Evolutionary conservation across 1,139 yeast genomes (phyloP).

Genomic region (Candida tunisiensis): DNA sequence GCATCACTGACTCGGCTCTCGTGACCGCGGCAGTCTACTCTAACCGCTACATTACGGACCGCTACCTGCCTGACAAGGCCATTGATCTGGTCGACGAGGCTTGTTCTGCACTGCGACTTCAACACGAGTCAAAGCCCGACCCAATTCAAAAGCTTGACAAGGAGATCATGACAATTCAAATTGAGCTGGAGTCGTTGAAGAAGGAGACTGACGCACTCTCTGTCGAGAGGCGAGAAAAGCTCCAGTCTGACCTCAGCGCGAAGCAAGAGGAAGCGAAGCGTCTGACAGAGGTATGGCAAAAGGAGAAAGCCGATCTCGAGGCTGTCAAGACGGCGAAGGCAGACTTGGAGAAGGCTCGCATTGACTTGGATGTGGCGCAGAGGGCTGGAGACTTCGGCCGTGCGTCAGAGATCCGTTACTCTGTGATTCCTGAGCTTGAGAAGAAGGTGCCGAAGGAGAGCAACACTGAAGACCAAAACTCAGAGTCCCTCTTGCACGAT

Average conservation of each 20-base stretch:
- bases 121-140: slow-evolving; percentile 96
- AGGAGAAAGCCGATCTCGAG: slow-evolving; percentile 85
- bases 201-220: slow-evolving; percentile 89
- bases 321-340: slow-evolving; percentile 78
- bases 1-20: slow-evolving; percentile 87
- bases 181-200: slow-evolving; percentile 92
- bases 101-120: slow-evolving; percentile 96
- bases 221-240: too few species aligned
- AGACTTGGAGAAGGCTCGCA: slow-evolving; percentile 81
- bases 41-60: slow-evolving; percentile 82
- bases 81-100: slow-evolving; percentile 94
- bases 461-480: slow-evolving; percentile 49
- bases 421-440: slow-evolving; percentile 89
- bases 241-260: too few species aligned
- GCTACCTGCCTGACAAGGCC: slow-evolving; percentile 95
- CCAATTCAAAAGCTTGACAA: slow-evolving; percentile 89
- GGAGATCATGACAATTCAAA: slow-evolving; percentile 77
- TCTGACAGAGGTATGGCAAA: too few species aligned
- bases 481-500: slow-evolving; percentile 59
- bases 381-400: slow-evolving; percentile 91
- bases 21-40: slow-evolving; percentile 95
- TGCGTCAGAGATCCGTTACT: slow-evolving; percentile 88
- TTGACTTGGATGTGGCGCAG: slow-evolving; percentile 90
- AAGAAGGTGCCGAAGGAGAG: slow-evolving; percentile 65
- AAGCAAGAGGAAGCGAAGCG: slow-evolving; percentile 52